Evolutionary conservation across 805 yeast species (phyloP).

Genomic region (Geotrichum ghanense): DNA sequence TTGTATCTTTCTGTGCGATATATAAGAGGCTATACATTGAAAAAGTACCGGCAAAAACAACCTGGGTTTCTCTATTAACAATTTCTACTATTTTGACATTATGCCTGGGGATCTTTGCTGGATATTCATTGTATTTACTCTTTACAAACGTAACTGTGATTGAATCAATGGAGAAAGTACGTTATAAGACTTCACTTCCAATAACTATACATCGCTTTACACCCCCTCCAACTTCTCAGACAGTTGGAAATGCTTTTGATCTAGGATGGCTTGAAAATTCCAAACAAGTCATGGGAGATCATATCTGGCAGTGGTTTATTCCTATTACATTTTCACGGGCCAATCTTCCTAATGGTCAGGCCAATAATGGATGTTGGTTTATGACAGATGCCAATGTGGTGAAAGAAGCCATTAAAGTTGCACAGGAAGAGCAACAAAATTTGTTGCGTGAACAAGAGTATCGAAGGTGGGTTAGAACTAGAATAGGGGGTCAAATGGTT

Average conservation of each 20-base stretch:
- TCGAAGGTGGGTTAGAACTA: not conserved
- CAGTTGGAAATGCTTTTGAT: constrained; percentile 62
- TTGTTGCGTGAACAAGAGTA: not conserved
- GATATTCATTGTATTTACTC: constrained; percentile 29
- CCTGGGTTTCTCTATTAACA: constrained; percentile 46
- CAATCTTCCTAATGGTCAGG: not conserved
- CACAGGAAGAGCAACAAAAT: not conserved
- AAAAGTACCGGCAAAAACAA: not conserved
- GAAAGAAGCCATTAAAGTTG: not conserved
- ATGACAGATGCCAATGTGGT: not conserved
- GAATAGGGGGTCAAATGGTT: not conserved
- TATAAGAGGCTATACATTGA: not conserved
- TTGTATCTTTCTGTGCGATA: constrained; percentile 24
- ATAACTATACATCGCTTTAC: constrained; percentile 28
- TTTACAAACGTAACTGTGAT: constrained; percentile 62
- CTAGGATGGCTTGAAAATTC: constrained; percentile 56
- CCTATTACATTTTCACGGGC: constrained; percentile 34
- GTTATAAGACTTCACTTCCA: constrained; percentile 26
- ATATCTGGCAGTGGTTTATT: constrained; percentile 56
- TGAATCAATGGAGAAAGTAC: constrained; percentile 41
- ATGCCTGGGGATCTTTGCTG: constrained; percentile 46
- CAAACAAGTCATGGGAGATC: constrained; percentile 60
- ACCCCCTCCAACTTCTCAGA: constrained; percentile 32
- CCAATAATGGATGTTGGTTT: constrained; percentile 2
- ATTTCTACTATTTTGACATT: constrained; percentile 41